Evolutionary conservation across 345 rosid species (phyloP).

Genomic region (Populus ilicifolia): DNA sequence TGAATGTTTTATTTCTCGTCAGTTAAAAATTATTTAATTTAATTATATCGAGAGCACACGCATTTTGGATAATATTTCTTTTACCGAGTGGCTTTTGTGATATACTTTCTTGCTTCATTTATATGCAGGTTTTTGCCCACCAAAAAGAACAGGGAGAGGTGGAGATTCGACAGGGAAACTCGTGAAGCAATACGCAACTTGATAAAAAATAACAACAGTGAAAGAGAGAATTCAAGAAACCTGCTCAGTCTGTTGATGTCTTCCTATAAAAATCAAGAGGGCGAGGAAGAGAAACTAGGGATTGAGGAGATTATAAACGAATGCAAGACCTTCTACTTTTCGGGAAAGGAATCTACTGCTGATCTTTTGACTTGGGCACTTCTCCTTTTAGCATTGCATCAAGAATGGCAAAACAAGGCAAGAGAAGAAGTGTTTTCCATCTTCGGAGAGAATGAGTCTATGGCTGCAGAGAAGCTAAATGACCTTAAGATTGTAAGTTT

Average conservation of each 20-base stretch:
- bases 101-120: background rate
- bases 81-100: background rate
- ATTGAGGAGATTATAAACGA: conserved; percentile 75
- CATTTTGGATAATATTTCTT: background rate
- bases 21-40: background rate
- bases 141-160: conserved; percentile 61
- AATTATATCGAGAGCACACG: background rate
- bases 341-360: conserved; percentile 78
- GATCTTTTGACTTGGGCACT: conserved; percentile 65
- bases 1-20: conserved; percentile 4
- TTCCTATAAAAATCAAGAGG: conserved; percentile 44
- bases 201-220: conserved; percentile 37
- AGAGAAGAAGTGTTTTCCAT: conserved; percentile 58
- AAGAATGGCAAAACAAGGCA: conserved; percentile 75
- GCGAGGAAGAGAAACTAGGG: conserved; percentile 50
- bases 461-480: conserved; percentile 38
- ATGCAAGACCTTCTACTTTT: conserved; percentile 84
- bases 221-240: conserved; percentile 41
- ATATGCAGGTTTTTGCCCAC: conserved; percentile 66
- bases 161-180: conserved; percentile 61
- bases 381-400: conserved; percentile 58
- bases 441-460: conserved; percentile 32
- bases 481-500: conserved; percentile 65
- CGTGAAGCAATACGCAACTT: conserved; percentile 52
- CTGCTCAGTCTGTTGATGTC: conserved; percentile 54